Evolutionary conservation across 2,329 filamentous ascomycete species (phyloP).

Genomic region (Trichoderma gracile): DNA sequence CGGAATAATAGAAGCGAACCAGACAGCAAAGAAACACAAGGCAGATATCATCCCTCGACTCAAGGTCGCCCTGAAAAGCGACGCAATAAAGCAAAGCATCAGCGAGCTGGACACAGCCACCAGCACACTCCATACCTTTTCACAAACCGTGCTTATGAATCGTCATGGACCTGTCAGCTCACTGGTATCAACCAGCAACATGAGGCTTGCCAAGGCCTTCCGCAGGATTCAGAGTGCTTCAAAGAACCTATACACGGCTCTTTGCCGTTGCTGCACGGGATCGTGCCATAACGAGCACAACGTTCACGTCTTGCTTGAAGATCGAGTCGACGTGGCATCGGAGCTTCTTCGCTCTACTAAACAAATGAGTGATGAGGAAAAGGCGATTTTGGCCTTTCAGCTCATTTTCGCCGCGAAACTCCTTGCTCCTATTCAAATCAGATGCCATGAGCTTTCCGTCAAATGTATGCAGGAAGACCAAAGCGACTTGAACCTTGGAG

Average conservation of each 20-base stretch:
- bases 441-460: slow-evolving; percentile 15
- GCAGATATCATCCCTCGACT: slow-evolving; percentile 12
- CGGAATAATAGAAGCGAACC: slow-evolving; percentile 20
- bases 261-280: not conserved
- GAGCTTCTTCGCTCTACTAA: not conserved
- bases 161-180: not conserved
- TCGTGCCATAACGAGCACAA: slow-evolving; percentile 17
- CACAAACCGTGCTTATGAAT: slow-evolving; percentile 19
- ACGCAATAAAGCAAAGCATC: slow-evolving; percentile 21
- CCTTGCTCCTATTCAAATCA: not conserved
- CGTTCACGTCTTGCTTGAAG: slow-evolving; percentile 17
- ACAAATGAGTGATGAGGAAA: not conserved
- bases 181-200: not conserved
- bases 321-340: slow-evolving; percentile 12
- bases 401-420: slow-evolving; percentile 7
- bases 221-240: slow-evolving; percentile 11
- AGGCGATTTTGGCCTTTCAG: not conserved
- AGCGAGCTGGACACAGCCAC: slow-evolving; percentile 15
- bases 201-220: slow-evolving; percentile 9
- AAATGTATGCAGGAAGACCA: not conserved
- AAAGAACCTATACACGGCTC: slow-evolving; percentile 11
- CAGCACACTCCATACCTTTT: slow-evolving; percentile 9
- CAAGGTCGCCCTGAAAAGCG: slow-evolving; percentile 10
- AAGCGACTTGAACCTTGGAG: not conserved
- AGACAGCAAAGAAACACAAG: not conserved